phyloP scores from a whole-genome alignment of 1,284 basidiomycete species.

The Vanrija pseudolonga region DNA sequence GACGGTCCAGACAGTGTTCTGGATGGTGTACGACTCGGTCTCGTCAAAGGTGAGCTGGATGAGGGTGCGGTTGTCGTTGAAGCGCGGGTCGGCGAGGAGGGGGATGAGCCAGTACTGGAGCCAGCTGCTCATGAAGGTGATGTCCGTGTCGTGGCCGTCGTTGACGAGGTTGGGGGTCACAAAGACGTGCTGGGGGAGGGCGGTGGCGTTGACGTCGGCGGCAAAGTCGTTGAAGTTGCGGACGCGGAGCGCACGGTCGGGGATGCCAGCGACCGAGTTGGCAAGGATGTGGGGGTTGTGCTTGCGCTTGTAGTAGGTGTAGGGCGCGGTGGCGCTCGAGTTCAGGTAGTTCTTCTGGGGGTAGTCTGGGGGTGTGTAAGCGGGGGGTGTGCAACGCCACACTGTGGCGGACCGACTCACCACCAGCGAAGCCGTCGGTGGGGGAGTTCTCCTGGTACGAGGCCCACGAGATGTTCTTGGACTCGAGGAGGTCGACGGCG shows the following conservation, averaged over 20 bases:
- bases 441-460: conserved; percentile 60
- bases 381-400: background rate
- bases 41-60: conserved; percentile 61
- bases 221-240: conserved; percentile 56
- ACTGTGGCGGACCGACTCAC: too few species aligned
- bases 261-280: conserved; percentile 53
- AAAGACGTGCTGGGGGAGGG: conserved; percentile 61
- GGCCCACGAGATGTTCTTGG: conserved; percentile 54
- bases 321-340: conserved; percentile 32
- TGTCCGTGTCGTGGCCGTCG: conserved; percentile 60
- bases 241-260: conserved; percentile 54
- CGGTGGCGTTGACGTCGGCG: conserved; percentile 52
- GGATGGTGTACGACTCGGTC: conserved; percentile 52
- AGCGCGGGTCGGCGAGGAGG: conserved; percentile 53
- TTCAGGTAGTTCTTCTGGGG: conserved; percentile 54
- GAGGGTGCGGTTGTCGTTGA: conserved; percentile 57
- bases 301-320: conserved; percentile 55
- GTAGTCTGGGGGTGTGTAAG: conserved; percentile 38
- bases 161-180: conserved; percentile 63
- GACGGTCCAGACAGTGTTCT: conserved; percentile 46
- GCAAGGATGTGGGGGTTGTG: conserved; percentile 60
- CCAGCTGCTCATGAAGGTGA: conserved; percentile 56
- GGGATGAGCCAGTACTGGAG: conserved; percentile 58
- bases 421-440: conserved; percentile 52
- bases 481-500: conserved; percentile 63